Base-by-base conservation (phyloP, 345 rosid genomes). In the Populus euphratica region DNA sequence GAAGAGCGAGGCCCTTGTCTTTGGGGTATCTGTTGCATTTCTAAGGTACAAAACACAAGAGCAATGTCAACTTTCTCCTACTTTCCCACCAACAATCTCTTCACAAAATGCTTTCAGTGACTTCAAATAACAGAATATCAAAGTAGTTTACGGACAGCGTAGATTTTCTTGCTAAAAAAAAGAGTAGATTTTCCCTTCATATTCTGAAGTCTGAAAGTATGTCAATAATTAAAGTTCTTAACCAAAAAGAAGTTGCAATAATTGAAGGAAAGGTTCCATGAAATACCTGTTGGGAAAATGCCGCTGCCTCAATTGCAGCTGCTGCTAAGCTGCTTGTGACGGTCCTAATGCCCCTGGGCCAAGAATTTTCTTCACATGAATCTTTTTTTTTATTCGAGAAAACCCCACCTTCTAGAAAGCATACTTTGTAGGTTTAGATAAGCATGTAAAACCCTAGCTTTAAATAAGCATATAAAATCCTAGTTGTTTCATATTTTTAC, bases 271-370 rank as follows among this genome's bases (percentile, higher is more conserved):
- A 43, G 14, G 25, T 20, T 18, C n/a, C 6, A 10, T 59, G 39
- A 13, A 29, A 44, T 82, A 93, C 99, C 97, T 96, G 98, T 78
- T 92, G 99, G 50, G 98, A 86, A 87, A 96, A 96, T 50, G 97
- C 83, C 49, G 99, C 98, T 12, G 99, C 99, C 87, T 96, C 97
- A 84, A 96, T 96, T 69, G 99, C 98, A 70, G 99, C 98, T 74
- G 99, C 97, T 68, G 99, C 99, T 35, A 96, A 89, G 82, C 94
- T 96, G 87, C 95, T 96, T 33, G 97, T 62, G 94, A 89, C 68
- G 88, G 29, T 70, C 81, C 95, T 21, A 91, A 81, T 33, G 86
- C 68, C 83, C 98, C 98, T 61, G 94, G 91, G 80, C 98, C 97
- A 83, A 93, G 93, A 85, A 92, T 83, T 72, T 1, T 27, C 29